phyloP scores from a whole-genome alignment of 768 basidiomycete genomes.

The Pisolithus sp. region DNA sequence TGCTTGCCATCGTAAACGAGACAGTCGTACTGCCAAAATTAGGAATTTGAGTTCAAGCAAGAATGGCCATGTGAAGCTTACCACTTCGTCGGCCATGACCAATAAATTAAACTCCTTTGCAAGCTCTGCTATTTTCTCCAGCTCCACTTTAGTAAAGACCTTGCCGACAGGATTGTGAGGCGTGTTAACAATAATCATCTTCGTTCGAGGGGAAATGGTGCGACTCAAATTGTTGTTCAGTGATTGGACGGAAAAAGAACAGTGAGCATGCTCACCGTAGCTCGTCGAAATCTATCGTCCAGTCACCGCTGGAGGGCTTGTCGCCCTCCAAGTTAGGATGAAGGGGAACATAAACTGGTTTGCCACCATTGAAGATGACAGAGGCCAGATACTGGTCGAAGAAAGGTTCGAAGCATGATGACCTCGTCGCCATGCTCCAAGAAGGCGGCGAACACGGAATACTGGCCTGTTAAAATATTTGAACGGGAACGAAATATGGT shows the following conservation, averaged over 20 bases:
- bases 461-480: constrained; percentile 59
- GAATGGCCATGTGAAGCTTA: constrained; percentile 29
- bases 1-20: constrained; percentile 84
- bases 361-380: constrained; percentile 89
- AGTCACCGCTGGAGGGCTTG: constrained; percentile 62
- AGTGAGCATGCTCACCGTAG: constrained; percentile 47
- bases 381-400: constrained; percentile 95
- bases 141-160: constrained; percentile 79
- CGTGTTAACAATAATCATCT: constrained; percentile 94
- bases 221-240: constrained; percentile 36
- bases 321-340: constrained; percentile 65
- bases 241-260: neutral
- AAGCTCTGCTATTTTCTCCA: constrained; percentile 77
- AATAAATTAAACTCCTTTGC: constrained; percentile 91
- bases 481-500: neutral
- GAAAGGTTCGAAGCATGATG: constrained; percentile 97
- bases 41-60: neutral
- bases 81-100: constrained; percentile 95
- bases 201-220: constrained; percentile 83
- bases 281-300: constrained; percentile 88
- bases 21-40: constrained; percentile 73
- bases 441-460: constrained; percentile 89
- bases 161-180: constrained; percentile 99
- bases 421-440: constrained; percentile 92
- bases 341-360: constrained; percentile 89